phyloP scores from a whole-genome alignment of 306 rosid species.

The Crataegus laevigata region DNA sequence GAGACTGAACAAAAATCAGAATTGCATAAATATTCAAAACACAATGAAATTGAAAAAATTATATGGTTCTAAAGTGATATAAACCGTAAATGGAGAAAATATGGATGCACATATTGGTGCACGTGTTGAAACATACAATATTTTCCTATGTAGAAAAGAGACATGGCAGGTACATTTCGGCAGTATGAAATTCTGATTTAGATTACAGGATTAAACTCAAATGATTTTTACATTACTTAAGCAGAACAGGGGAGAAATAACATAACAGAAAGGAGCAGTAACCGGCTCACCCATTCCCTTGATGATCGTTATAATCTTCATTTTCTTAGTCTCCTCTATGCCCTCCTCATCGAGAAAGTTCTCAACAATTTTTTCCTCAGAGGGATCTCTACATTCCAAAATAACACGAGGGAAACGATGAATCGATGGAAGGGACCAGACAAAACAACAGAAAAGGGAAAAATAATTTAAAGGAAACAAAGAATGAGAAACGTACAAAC shows the following conservation, averaged over 20 bases:
- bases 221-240: neutral
- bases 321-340: conserved; percentile 50
- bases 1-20: neutral
- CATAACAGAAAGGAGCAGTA: conserved; percentile 2
- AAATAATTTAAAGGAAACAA: neutral
- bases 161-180: neutral
- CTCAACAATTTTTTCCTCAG: conserved; percentile 58
- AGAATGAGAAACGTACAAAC: conserved; percentile 28
- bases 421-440: neutral
- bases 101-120: neutral
- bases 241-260: neutral
- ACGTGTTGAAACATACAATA: neutral
- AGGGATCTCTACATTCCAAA: conserved; percentile 51
- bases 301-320: conserved; percentile 45
- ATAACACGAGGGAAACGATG: neutral
- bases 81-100: neutral
- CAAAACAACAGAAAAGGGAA: neutral
- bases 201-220: neutral
- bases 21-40: neutral
- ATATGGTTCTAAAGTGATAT: neutral
- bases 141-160: neutral
- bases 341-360: conserved; percentile 67
- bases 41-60: neutral
- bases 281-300: conserved; percentile 69
- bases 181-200: neutral